These are phyloP conservation scores for Petunia axillaris DNA, from an alignment of 257 asterid species.

Conservation along the genomic window DNA sequence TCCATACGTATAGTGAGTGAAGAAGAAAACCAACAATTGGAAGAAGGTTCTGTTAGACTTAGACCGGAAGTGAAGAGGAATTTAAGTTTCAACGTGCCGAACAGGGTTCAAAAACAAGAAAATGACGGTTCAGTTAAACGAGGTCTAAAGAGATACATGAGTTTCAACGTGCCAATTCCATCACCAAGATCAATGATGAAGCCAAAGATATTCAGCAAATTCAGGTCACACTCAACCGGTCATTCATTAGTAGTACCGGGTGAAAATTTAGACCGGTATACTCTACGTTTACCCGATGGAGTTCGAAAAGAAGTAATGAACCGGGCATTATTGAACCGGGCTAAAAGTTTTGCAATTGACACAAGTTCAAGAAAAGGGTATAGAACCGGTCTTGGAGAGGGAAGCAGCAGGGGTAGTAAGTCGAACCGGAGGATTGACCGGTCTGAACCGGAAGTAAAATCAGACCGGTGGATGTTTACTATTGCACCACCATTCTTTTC, in stretches of 20 bases:
- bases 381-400: constrained; percentile 54
- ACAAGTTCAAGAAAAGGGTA: constrained; percentile 55
- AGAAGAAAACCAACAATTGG: constrained; percentile 30
- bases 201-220: constrained; percentile 46
- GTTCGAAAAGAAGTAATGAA: constrained; percentile 73
- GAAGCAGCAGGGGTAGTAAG: constrained; percentile 51
- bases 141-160: constrained; percentile 9
- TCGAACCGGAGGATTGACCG: constrained; percentile 43
- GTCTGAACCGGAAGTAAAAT: constrained; percentile 45
- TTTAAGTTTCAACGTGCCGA: constrained; percentile 29
- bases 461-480: constrained; percentile 66
- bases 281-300: constrained; percentile 61
- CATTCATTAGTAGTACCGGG: constrained; percentile 79
- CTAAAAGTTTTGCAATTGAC: constrained; percentile 49
- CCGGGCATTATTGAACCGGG: constrained; percentile 63
- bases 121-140: constrained; percentile 22
- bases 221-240: constrained; percentile 92
- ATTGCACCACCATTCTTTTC: constrained; percentile 42
- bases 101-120: neutral
- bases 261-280: constrained; percentile 69
- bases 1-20: constrained; percentile 46
- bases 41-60: constrained; percentile 23
- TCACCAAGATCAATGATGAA: constrained; percentile 46
- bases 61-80: neutral
- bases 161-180: constrained; percentile 32